Percentiles rank a stretch among this genome's conserved stretches.
Conservation (phyloP, 2,329 filamentous ascomycete species). For the Aspergillus novofumigatus region DNA sequence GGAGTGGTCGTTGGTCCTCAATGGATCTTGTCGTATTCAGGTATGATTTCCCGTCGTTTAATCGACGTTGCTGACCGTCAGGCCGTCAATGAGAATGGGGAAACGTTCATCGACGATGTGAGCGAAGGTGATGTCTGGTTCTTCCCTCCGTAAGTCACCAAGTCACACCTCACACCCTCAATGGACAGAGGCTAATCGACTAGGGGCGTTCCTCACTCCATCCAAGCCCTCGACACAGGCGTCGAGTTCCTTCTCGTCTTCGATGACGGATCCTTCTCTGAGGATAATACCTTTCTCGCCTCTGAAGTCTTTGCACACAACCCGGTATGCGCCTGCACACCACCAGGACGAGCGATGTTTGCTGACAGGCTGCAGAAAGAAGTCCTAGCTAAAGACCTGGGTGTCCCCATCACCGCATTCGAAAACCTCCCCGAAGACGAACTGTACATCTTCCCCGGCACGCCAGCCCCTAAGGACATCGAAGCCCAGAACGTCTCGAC, state of each 20-base stretch:
- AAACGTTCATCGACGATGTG: conserved; percentile 72
- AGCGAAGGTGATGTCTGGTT: conserved; percentile 77
- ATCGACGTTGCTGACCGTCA: conserved; percentile 3
- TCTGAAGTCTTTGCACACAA: conserved; percentile 56
- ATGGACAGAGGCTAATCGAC: neutral
- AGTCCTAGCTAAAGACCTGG: conserved; percentile 54
- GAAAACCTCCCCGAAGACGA: conserved; percentile 61
- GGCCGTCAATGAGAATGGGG: conserved; percentile 54
- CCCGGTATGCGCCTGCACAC: no score
- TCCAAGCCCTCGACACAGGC: conserved; percentile 68
- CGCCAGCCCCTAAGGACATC: conserved; percentile 58
- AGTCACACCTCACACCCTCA: no score
- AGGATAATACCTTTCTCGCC: conserved; percentile 71
- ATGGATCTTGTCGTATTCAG: conserved; percentile 37
- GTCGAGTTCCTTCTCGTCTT: conserved; percentile 63
- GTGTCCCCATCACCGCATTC: conserved; percentile 49
- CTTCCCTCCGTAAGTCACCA: conserved; percentile 56
- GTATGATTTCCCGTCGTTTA: conserved; percentile 9
- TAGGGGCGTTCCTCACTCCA: conserved; percentile 67
- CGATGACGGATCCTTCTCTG: conserved; percentile 56
- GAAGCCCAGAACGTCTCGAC: conserved; percentile 58
- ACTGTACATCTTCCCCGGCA: conserved; percentile 75
- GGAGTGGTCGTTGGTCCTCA: conserved; percentile 39
- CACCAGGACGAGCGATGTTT: no score
- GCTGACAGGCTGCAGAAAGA: no score